Evolutionary conservation across 2,329 filamentous ascomycete species (phyloP), one percentile per base, ranked within the genome.

Genomic region (Ophiostoma pallidulum): DNA sequence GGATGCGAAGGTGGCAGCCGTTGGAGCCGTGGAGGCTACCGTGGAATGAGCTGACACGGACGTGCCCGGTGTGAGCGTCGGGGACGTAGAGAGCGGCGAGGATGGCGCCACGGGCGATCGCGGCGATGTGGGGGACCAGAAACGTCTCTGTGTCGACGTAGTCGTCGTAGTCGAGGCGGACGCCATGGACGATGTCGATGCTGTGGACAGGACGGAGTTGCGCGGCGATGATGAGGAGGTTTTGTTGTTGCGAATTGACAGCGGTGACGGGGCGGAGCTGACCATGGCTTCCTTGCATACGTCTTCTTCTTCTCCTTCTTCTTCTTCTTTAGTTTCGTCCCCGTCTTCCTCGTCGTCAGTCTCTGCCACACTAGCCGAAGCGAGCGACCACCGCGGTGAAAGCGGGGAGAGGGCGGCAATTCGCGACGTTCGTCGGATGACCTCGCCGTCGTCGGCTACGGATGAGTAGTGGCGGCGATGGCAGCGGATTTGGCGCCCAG

Each of bases 101-200:
- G 48, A 32, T 16, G 50, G 36, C 8, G 1, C 28, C 19, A 5
- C 36, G 37, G 2, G 16, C 3, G 50, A 43, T 18, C 43, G 18
- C 3, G 51, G 46, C 16, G 50, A 32, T 19, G 50, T 49, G 0
- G 50, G 52, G 2, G 50, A 50, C 52, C 52, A 54, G 43, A 49
- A 54, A 14, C 47, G 52, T 16, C 49, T 38, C 13, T 50, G 45
- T 1, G 52, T 41, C 6, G 44, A 32, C 5, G 52, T 48, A 12
- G 47, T 39, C 8, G 31, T 4, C 4, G 32, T 18, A 3, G 46
- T 38, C 5, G 43, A 42, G n/a, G 35, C 32, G 4, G 48, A 39
- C 8, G 40, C 7, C 12, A 20, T 20, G 28, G 49, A 51, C 22
- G 38, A 24, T 4, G 37, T 42, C n/a, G 51, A 52, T 18, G 38